Base-by-base conservation (phyloP, 2,329 filamentous ascomycete genomes). In the Cladophialophora yegresii region DNA sequence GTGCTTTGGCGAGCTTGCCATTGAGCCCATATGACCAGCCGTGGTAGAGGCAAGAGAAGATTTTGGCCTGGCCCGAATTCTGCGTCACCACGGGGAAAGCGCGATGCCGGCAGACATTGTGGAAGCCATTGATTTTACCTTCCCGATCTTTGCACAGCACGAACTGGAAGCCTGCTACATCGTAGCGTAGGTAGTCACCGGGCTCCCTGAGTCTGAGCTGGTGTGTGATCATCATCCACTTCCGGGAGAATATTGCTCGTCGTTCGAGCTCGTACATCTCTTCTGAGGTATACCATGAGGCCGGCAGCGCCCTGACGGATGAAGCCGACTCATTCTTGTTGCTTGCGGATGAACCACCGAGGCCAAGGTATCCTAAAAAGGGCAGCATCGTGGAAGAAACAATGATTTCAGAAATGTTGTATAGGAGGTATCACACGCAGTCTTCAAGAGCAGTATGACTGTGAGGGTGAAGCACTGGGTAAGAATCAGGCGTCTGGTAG, bases 41-140 rank as follows among this genome's bases (percentile, higher is more conserved):
- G 71, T 87, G 85, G 70, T 88, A 87, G 63, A 82, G 82, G 77
- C 85, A 88, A 0, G 81, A 77, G 33, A 88, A 79, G 40, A 87
- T 81, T 66, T 75, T 66, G 43, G 63, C 57, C 20, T 62, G 60
- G 5, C 69, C 69, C 22, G 61, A 13, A 4, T 67, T 58, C 50
- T 65, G 54, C 13, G 55, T 79, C n/a, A 86, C 83, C 5, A 88
- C 80, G 0, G 66, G 67, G 70, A 83, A 88, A 20, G 85, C 85
- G 6, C 85, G 79, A 72, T 88, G 86, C 1, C 85, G 76, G 74
- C 86, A 87, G 43, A 87, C 78, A 70, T 88, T 87, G 76, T 87
- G 85, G 72, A 87, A 87, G 16, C 80, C 85, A 63, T 85, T 83
- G 74, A 87, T 81, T 5, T 79, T 78, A 12, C 80, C 80, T 7